Evolutionary conservation across 306 rosid genomes (phyloP).

Genomic region (Pyrus bretschneideri): DNA sequence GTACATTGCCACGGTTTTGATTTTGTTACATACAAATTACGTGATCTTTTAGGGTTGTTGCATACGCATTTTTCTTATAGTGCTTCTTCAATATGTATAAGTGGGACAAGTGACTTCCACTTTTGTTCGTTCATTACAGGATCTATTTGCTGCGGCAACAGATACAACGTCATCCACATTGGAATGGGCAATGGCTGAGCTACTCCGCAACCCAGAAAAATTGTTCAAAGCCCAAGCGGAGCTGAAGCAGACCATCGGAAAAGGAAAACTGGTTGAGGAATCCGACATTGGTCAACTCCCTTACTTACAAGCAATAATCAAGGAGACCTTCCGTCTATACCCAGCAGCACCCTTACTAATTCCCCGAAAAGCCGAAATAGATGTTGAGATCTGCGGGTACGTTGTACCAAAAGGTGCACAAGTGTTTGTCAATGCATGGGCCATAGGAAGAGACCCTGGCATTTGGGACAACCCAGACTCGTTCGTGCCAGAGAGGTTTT

Average conservation of each 20-base stretch:
- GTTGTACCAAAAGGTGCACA: slow-evolving; percentile 14
- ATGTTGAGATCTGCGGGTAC: not conserved
- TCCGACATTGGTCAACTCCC: not conserved
- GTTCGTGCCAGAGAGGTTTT: slow-evolving; percentile 15
- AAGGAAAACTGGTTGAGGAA: not conserved
- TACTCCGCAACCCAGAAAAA: not conserved
- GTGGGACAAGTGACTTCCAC: no score
- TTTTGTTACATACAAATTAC: no score
- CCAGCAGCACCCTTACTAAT: not conserved
- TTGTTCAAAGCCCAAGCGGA: slow-evolving; percentile 2
- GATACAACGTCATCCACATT: not conserved
- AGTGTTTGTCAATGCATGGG: slow-evolving; percentile 9
- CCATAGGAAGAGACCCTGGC: slow-evolving; percentile 4
- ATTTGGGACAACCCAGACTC: slow-evolving; percentile 1
- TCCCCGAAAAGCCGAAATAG: not conserved
- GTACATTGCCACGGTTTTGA: no score
- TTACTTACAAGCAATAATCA: slow-evolving; percentile 16
- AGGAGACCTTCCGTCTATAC: slow-evolving; percentile 11
- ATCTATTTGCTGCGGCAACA: not conserved
- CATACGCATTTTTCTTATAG: no score
- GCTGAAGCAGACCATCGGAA: not conserved
- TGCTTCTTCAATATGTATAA: no score
- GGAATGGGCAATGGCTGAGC: not conserved
- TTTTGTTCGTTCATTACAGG: not conserved
- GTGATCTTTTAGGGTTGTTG: no score